Base-by-base conservation (phyloP, 2,329 filamentous ascomycete species). In the Aureobasidium melanogenum region DNA sequence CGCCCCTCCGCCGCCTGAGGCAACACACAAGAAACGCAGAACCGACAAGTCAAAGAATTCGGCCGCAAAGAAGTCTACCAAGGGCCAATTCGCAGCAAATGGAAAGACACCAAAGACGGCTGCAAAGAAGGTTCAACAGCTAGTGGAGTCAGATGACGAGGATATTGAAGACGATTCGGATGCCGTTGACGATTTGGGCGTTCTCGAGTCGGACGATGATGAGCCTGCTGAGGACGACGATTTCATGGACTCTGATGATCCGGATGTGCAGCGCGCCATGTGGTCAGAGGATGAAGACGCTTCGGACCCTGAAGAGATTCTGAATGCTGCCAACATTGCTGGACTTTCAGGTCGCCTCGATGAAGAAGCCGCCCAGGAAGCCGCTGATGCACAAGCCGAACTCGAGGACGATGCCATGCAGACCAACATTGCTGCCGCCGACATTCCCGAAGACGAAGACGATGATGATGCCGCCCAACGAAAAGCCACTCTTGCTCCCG, bases 281-380 rank as follows among this genome's bases (percentile, higher is more conserved):
- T 99, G 96, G 80, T 97, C 94, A 0, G 94, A 97, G 66, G 93
- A 97, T 70, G 91, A 95, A 68, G 89, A 93, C 66, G 87, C 91
- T 56, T 92, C 88, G 0, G 91, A 95, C 68, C 87, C 85, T 5
- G 91, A 96, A 75, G 92, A 97, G 76, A 88, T 87, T 72, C 82
- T 99, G 67, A 99, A 91, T 56, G 92, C 92, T 1, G 94, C 94
- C 64, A 99, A 99, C 74, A 97, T 99, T 65, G 94, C 88, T 69
- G 94, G 94, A 62, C 79, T 99, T 61, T 92, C 93, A 60, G 82
- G 86, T 68, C 93, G 91, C 73, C 76, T 99, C 62, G 93, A 99
- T 72, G 80, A 84, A 69, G 80, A 94, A 71, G 79, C 83, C 70
- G 88, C 88, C 47, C 82, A 88, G 63, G 89, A 96, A 65, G 90